Evolutionary conservation across 106 monocot genomes (phyloP).

Genomic region (Triglochin maritima): DNA sequence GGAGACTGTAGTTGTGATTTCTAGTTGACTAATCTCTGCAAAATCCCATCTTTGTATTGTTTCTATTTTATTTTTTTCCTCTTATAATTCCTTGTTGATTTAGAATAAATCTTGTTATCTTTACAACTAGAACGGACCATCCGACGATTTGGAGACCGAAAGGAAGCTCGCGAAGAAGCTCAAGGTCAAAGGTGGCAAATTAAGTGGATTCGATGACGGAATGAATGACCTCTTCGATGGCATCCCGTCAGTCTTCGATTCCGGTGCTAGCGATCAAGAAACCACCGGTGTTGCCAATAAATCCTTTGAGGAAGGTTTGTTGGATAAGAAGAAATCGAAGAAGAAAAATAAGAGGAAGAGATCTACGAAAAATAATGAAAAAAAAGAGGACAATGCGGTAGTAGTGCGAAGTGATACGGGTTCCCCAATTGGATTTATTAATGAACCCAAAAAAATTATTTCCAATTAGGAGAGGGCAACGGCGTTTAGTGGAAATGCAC

Average conservation of each 20-base stretch:
- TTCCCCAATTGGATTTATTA: too few relatives aligned
- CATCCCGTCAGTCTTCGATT: slow-evolving; percentile 17
- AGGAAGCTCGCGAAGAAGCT: slow-evolving; percentile 57
- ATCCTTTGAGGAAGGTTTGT: slow-evolving; percentile 7
- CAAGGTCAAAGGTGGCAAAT: slow-evolving; percentile 36
- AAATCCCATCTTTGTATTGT: too few relatives aligned
- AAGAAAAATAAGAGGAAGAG: slow-evolving; percentile 14
- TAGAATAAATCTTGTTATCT: too few relatives aligned
- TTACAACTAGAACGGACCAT: too few relatives aligned
- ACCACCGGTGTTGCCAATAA: too few relatives aligned
- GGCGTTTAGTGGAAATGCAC: neutral
- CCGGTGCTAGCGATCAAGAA: neutral
- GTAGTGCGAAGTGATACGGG: neutral
- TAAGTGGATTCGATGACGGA: slow-evolving; percentile 34
- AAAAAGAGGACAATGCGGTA: slow-evolving; percentile 9
- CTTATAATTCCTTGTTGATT: slow-evolving; percentile 7
- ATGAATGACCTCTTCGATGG: slow-evolving; percentile 33
- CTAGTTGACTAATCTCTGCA: too few relatives aligned
- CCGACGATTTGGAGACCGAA: too few relatives aligned
- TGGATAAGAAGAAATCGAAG: too few relatives aligned
- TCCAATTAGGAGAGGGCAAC: too few relatives aligned
- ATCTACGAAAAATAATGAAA: slow-evolving; percentile 2
- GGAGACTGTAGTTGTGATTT: too few relatives aligned
- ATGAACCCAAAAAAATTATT: too few relatives aligned
- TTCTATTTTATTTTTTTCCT: too few relatives aligned